Evolutionary conservation across 148 eudicot species (phyloP).

Genomic region (Oxyria digyna): DNA sequence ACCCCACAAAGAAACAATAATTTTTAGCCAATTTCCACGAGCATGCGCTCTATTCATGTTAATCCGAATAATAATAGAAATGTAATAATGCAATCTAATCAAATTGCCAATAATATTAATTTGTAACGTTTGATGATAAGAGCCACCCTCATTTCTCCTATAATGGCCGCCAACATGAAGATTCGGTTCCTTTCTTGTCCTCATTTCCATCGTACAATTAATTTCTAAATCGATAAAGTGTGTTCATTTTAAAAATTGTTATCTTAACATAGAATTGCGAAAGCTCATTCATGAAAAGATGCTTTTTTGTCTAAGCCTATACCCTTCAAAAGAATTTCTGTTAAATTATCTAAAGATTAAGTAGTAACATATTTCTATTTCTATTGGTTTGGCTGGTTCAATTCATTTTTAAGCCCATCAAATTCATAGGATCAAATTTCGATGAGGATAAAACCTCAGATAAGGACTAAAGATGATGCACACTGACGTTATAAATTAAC

Average conservation of each 20-base stretch:
- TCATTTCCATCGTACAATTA: neutral
- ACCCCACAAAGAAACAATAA: neutral
- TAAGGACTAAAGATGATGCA: too few relatives aligned
- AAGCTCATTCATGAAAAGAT: too few relatives aligned
- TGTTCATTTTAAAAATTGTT: too few relatives aligned
- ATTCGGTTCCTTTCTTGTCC: neutral
- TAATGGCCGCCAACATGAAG: neutral
- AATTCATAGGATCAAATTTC: too few relatives aligned
- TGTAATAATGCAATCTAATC: conserved; percentile 2
- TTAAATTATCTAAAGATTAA: neutral
- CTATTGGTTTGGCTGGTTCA: too few relatives aligned
- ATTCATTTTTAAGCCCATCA: neutral
- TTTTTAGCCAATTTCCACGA: neutral
- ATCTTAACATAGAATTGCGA: too few relatives aligned
- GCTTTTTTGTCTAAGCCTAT: too few relatives aligned
- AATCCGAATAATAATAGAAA: neutral
- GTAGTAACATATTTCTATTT: neutral
- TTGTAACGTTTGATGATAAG: neutral
- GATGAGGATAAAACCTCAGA: too few relatives aligned
- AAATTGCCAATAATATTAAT: neutral
- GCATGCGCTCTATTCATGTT: conserved; percentile 1
- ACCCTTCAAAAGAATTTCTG: too few relatives aligned
- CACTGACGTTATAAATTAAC: too few relatives aligned
- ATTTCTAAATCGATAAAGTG: too few relatives aligned
- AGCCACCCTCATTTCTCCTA: neutral